Base-by-base conservation (phyloP, 768 basidiomycete species). In the Crucibulum laeve region DNA sequence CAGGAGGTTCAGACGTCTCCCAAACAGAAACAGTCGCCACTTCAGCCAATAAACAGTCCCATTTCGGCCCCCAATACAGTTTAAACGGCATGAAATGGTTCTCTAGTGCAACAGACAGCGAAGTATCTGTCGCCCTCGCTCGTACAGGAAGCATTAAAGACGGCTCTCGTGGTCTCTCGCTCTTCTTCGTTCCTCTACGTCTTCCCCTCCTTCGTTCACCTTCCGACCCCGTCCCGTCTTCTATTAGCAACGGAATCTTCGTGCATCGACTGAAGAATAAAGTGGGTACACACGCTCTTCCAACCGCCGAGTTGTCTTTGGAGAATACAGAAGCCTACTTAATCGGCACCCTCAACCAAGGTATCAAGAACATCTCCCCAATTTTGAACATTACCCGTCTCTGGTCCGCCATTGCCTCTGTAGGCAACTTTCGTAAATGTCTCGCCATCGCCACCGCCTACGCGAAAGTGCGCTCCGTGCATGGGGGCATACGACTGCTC, bases 31-130 rank as follows among this genome's bases (percentile, higher is more conserved):
- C 85, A 1, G 66, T 65, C 0, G 87, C 84, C 1, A 55, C 53
- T 19, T 58, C 69, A 2, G 59, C 68, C 0, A 59, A 64, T 5
- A 55, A 63, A 25, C 47, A 46, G 1, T 56, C 67, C 44, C 42
- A 32, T 4, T 65, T 76, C 43, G 83, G 83, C 15, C 64, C 74
- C 2, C 61, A 69, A 38, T 85, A 84, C 57, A 65, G 54, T 15
- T 58, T 88, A 17, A 67, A 87, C 49, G 85, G 87, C 3, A 77
- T 88, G 58, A 89, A 88, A 63, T 89, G 87, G 87, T 89, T 89
- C 60, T 87, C 87, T 13, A 86, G 84, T 51, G 88, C 88, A 1
- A 86, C 86, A 0, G 88, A 90, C 52, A 79, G 82, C 49, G 68
- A 90, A 46, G 65, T 88, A 6, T 74, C 85, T 0, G 69, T 90